These are phyloP conservation scores for Aspergillus latus DNA, from an alignment of 2,329 filamentous ascomycete species.

Conservation along the genomic window DNA sequence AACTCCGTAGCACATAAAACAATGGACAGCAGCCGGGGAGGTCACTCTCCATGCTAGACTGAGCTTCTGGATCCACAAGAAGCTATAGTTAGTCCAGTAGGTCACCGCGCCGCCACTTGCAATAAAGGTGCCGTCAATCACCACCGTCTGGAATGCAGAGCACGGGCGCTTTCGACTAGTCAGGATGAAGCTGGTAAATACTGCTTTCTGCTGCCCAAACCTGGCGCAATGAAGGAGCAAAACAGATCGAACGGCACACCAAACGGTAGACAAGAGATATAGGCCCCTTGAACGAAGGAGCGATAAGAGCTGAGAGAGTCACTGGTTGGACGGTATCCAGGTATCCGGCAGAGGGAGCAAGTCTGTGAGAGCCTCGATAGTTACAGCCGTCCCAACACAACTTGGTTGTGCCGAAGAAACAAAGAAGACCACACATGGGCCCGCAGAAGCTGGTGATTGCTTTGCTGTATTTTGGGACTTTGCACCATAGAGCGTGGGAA, in stretches of 20 bases:
- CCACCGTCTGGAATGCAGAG: background rate
- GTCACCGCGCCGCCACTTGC: background rate
- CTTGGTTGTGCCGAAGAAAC: background rate
- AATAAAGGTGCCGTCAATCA: background rate
- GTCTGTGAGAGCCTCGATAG: background rate
- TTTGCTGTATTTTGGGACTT: background rate
- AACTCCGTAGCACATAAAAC: constrained; percentile 27
- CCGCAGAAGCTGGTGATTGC: background rate
- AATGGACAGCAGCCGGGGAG: background rate
- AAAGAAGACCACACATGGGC: background rate
- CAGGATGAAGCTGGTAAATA: background rate
- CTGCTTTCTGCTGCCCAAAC: background rate
- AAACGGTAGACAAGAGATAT: background rate
- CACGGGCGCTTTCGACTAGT: background rate
- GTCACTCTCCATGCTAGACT: background rate
- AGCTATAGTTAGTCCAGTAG: background rate
- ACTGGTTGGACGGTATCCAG: background rate
- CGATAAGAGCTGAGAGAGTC: background rate
- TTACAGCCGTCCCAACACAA: background rate
- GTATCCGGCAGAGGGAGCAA: background rate
- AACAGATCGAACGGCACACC: background rate
- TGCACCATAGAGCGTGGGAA: background rate
- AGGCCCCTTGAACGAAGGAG: background rate
- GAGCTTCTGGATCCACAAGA: background rate
- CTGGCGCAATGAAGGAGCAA: background rate